Conservation (phyloP, 2,329 filamentous ascomycete species). For the Atkinsonella hypoxylon region DNA sequence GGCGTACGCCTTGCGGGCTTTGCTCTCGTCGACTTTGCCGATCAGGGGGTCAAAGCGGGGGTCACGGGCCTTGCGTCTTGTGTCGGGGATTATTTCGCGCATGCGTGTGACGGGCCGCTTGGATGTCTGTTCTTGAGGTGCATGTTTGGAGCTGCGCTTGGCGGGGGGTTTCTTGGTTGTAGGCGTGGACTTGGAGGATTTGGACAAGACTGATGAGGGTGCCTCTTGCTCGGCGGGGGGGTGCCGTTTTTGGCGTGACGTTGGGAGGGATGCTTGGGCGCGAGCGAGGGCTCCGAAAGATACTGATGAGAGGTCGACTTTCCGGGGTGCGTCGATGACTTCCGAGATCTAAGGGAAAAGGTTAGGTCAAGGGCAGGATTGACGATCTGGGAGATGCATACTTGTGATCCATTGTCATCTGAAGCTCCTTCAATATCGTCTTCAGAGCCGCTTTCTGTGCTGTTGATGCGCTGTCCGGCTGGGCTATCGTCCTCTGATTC, state of each 20-base stretch:
- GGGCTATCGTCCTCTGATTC: constrained; percentile 17
- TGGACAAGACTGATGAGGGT: background rate
- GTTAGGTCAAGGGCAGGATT: background rate
- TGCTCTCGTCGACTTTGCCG: constrained; percentile 40
- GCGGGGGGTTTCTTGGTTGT: constrained; percentile 4
- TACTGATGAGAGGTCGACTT: constrained; percentile 44
- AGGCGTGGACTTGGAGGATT: constrained; percentile 3
- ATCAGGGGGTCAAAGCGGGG: constrained; percentile 68
- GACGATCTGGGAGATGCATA: constrained; percentile 15
- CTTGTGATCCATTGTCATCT: constrained; percentile 16
- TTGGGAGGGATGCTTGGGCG: constrained; percentile 59
- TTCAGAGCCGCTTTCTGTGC: constrained; percentile 16
- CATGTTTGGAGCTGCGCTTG: constrained; percentile 64
- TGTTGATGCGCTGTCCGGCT: constrained; percentile 16
- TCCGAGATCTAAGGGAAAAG: background rate
- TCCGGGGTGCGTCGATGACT: constrained; percentile 11
- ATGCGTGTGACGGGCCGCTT: constrained; percentile 74
- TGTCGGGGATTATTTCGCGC: constrained; percentile 54
- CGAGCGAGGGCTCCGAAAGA: constrained; percentile 86
- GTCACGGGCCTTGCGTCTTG: constrained; percentile 56
- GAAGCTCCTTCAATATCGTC: constrained; percentile 21
- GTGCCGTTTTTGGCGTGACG: constrained; percentile 16
- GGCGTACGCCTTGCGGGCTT: constrained; percentile 61
- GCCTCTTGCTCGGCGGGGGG: background rate
- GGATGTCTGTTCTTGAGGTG: constrained; percentile 70